These are phyloP conservation scores for Clarireedia homoeocarpa DNA, from an alignment of 2,329 filamentous ascomycete species.

Conservation along the genomic window DNA sequence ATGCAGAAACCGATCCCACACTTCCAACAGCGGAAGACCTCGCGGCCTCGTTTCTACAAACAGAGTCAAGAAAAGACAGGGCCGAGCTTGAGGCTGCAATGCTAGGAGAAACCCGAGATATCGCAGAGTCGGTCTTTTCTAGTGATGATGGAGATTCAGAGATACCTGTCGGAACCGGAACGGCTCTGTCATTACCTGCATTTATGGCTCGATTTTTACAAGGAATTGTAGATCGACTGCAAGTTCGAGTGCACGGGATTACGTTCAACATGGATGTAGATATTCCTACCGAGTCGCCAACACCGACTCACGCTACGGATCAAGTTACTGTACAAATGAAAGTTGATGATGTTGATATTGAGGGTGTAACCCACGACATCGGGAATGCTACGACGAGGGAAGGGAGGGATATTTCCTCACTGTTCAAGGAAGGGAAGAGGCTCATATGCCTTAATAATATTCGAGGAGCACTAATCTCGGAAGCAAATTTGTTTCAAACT, in stretches of 20 bases:
- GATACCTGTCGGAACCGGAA: conserved; percentile 57
- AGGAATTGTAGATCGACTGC: conserved; percentile 63
- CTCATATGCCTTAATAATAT: conserved; percentile 57
- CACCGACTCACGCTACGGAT: conserved; percentile 37
- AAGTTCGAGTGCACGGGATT: conserved; percentile 58
- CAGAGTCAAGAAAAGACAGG: conserved; percentile 58
- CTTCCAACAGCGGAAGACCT: conserved; percentile 66
- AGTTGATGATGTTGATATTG: conserved; percentile 56
- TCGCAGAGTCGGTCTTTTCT: conserved; percentile 51
- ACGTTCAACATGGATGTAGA: conserved; percentile 58
- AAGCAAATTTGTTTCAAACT: conserved; percentile 57
- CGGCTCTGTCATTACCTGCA: conserved; percentile 57
- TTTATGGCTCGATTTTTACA: conserved; percentile 68
- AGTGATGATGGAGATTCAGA: conserved; percentile 56
- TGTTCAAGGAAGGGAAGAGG: conserved; percentile 55
- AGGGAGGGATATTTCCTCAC: conserved; percentile 5
- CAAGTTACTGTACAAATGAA: conserved; percentile 57
- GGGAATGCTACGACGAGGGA: conserved; percentile 23
- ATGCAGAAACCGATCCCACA: conserved; percentile 25
- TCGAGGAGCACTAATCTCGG: conserved; percentile 57
- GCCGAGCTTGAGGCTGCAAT: conserved; percentile 62
- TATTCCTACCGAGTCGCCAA: conserved; percentile 38
- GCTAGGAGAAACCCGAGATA: conserved; percentile 51
- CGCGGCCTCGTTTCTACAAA: conserved; percentile 70
- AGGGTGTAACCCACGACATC: conserved; percentile 47